Percentiles rank a stretch among this genome's conserved stretches.
Evolutionary conservation across 2,329 filamentous ascomycete species (phyloP).

Genomic region (Penicillium occitanis): DNA sequence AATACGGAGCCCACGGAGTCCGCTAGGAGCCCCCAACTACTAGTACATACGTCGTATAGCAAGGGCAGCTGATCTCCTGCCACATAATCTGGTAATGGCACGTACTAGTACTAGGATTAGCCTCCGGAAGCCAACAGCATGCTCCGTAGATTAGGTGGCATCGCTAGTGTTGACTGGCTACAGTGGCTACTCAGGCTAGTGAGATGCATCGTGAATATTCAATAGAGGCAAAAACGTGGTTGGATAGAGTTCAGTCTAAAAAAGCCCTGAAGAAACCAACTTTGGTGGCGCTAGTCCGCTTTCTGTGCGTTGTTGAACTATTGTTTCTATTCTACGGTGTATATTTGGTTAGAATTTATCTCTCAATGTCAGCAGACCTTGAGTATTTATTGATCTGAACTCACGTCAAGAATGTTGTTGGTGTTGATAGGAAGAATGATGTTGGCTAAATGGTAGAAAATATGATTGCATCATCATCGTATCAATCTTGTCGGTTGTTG

Average conservation of each 20-base stretch:
- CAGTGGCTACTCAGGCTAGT: neutral
- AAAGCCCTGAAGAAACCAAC: slow-evolving; percentile 4
- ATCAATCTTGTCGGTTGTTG: neutral
- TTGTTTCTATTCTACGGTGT: neutral
- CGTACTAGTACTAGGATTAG: neutral
- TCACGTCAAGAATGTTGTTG: neutral
- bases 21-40: neutral
- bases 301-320: neutral
- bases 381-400: neutral
- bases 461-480: neutral
- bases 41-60: too few relatives aligned
- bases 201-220: neutral
- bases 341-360: neutral
- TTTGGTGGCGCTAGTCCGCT: neutral
- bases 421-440: neutral
- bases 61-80: neutral
- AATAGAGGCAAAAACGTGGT: slow-evolving; percentile 15
- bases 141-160: slow-evolving; percentile 5
- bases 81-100: neutral
- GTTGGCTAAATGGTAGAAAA: neutral
- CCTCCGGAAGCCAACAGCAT: neutral
- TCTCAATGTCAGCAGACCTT: neutral
- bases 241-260: slow-evolving; percentile 4
- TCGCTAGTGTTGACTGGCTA: neutral
- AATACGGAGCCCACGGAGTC: neutral